A percentile compares a stretch with the other conserved stretches of the same genome.
Evolutionary conservation across 805 yeast species (phyloP).

Genomic region (Candida loeiensis): DNA sequence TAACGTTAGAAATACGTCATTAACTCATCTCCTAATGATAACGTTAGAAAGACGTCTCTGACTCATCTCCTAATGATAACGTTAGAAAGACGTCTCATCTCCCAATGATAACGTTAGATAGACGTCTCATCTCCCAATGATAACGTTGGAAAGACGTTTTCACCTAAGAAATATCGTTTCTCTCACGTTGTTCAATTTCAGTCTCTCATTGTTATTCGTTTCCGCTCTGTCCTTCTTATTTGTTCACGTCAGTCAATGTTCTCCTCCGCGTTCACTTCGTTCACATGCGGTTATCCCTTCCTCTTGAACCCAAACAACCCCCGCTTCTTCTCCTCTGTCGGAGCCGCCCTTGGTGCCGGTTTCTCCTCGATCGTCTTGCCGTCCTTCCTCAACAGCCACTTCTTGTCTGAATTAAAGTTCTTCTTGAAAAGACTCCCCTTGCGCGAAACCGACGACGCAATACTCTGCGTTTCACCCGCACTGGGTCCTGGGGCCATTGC

Average conservation of each 20-base stretch:
- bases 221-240: not conserved
- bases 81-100: too few relatives aligned
- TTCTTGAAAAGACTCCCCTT: slow-evolving; percentile 25
- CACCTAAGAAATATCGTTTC: too few relatives aligned
- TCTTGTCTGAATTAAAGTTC: slow-evolving; percentile 34
- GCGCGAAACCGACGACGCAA: slow-evolving; percentile 2
- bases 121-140: too few relatives aligned
- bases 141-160: too few relatives aligned
- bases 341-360: not conserved
- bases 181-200: too few relatives aligned
- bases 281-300: slow-evolving; percentile 8
- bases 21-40: too few relatives aligned
- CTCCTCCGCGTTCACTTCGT: too few relatives aligned
- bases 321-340: slow-evolving; percentile 15
- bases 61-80: too few relatives aligned
- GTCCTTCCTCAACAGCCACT: slow-evolving; percentile 38
- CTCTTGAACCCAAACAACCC: slow-evolving; percentile 38
- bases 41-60: too few relatives aligned
- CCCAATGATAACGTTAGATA: too few relatives aligned
- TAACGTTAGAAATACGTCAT: too few relatives aligned
- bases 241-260: not conserved
- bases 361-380: slow-evolving; percentile 11
- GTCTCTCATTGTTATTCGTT: too few relatives aligned
- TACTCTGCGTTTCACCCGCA: not conserved
- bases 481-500: slow-evolving; percentile 1